phyloP scores from a whole-genome alignment of 352 stramenopile genomes.

The Heterotrichella gracilis region DNA sequence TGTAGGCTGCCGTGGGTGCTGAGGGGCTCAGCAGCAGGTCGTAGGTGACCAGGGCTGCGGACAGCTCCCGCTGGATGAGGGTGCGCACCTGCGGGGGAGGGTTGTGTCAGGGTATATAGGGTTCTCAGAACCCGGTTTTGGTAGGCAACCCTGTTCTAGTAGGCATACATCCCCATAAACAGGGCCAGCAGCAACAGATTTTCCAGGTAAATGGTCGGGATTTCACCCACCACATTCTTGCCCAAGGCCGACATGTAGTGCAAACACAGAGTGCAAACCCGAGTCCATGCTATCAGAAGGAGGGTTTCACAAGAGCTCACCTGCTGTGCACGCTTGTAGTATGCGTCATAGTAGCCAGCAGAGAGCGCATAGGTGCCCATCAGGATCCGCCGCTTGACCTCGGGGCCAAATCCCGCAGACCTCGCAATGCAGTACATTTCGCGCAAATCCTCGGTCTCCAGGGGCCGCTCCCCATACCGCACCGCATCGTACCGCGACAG shows the following conservation, averaged over 20 bases:
- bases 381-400: conserved; percentile 54
- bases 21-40: conserved; percentile 47
- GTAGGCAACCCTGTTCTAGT: too few relatives aligned
- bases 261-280: too few relatives aligned
- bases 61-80: conserved; percentile 18
- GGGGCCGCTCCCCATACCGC: conserved; percentile 34
- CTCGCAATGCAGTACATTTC: conserved; percentile 24
- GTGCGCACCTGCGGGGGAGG: conserved; percentile 23
- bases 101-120: conserved; percentile 50
- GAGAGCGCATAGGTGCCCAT: conserved; percentile 54
- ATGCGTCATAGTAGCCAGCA: conserved; percentile 39
- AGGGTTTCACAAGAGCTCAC: too few relatives aligned
- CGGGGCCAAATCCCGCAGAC: conserved; percentile 46
- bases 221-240: too few relatives aligned
- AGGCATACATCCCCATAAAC: too few relatives aligned
- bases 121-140: too few relatives aligned
- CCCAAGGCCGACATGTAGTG: too few relatives aligned
- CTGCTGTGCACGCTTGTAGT: conserved; percentile 38
- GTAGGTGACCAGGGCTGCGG: conserved; percentile 21
- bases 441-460: conserved; percentile 26
- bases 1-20: conserved; percentile 20
- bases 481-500: conserved; percentile 79
- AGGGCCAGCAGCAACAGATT: too few relatives aligned
- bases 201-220: too few relatives aligned
- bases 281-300: too few relatives aligned